phyloP scores from a whole-genome alignment of 345 rosid genomes.

The Lumnitzera racemosa region DNA sequence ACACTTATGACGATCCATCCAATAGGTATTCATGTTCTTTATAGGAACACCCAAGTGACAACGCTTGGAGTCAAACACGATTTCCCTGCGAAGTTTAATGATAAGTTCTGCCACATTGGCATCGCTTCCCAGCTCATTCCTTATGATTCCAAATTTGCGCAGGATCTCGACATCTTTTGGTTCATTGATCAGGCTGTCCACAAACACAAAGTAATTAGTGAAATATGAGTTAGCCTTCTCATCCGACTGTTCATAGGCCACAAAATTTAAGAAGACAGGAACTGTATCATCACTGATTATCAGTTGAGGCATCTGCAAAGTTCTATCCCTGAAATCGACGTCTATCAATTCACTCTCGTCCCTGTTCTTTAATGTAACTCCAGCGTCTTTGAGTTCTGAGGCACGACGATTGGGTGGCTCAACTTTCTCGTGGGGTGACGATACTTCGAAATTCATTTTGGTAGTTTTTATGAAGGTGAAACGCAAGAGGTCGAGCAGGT shows the following conservation, averaged over 20 bases:
- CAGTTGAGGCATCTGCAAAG: conserved; percentile 9
- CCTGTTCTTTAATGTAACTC: background rate
- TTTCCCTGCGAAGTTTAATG: background rate
- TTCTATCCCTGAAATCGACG: conserved; percentile 1
- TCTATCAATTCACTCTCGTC: conserved; percentile 4
- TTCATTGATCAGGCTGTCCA: conserved; percentile 7
- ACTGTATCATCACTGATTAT: conserved; percentile 5
- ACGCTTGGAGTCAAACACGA: background rate
- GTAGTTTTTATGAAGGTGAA: conserved; percentile 9
- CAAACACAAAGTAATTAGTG: conserved; percentile 13
- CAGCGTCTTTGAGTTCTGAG: conserved; percentile 5
- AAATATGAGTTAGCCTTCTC: conserved; percentile 4
- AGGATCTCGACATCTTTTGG: conserved; percentile 9
- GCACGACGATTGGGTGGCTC: background rate
- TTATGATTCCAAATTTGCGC: conserved; percentile 8
- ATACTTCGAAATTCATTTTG: background rate
- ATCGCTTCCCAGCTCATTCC: conserved; percentile 10
- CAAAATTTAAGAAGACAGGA: conserved; percentile 10
- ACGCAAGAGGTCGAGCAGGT: conserved; percentile 11
- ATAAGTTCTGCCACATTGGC: conserved; percentile 5
- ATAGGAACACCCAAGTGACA: background rate
- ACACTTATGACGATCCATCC: background rate
- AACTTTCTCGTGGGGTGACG: too few species aligned
- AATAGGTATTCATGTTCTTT: background rate
- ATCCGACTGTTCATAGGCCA: conserved; percentile 14